These are phyloP conservation scores for Cyclotella atomus DNA, from an alignment of 108 stramenopile genomes.

Conservation along the genomic window DNA sequence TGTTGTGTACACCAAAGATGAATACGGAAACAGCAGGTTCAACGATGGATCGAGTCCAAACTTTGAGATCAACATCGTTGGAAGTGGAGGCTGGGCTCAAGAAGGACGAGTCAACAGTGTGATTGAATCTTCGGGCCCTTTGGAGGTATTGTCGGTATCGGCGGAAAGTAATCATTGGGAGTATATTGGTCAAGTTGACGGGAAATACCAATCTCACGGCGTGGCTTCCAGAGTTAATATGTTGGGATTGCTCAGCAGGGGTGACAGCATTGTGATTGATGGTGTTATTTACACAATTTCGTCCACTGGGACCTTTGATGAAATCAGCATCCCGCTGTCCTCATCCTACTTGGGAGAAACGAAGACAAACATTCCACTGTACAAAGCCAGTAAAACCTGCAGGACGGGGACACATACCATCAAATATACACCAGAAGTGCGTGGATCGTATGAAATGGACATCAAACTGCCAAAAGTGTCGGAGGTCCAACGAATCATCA, in stretches of 20 bases:
- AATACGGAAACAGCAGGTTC: conserved; percentile 57
- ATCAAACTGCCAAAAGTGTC: conserved; percentile 32
- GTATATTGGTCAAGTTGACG: conserved; percentile 26
- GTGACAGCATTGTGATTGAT: conserved; percentile 56
- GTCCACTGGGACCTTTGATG: conserved; percentile 37
- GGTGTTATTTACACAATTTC: conserved; percentile 51
- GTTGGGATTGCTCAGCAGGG: conserved; percentile 20
- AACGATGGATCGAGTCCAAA: conserved; percentile 57
- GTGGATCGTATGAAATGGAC: conserved; percentile 59
- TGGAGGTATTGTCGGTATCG: conserved; percentile 1
- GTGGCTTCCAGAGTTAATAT: conserved; percentile 6
- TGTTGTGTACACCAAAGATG: conserved; percentile 62
- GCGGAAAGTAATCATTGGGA: conserved; percentile 35
- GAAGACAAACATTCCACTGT: conserved; percentile 14
- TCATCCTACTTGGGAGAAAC: conserved; percentile 29
- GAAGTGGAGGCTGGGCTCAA: conserved; percentile 73
- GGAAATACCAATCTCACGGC: conserved; percentile 5
- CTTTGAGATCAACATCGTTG: conserved; percentile 60
- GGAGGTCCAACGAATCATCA: conserved; percentile 61
- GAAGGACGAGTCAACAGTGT: conserved; percentile 62
- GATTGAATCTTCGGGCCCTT: conserved; percentile 6
- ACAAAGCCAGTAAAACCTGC: conserved; percentile 35
- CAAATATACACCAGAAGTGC: conserved; percentile 51
- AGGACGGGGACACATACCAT: conserved; percentile 52
- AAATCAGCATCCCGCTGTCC: conserved; percentile 42